Percentiles rank a stretch among this genome's conserved stretches.
Conservation (phyloP, 139 green algal genomes). For the Diplosphaera chodatii region DNA sequence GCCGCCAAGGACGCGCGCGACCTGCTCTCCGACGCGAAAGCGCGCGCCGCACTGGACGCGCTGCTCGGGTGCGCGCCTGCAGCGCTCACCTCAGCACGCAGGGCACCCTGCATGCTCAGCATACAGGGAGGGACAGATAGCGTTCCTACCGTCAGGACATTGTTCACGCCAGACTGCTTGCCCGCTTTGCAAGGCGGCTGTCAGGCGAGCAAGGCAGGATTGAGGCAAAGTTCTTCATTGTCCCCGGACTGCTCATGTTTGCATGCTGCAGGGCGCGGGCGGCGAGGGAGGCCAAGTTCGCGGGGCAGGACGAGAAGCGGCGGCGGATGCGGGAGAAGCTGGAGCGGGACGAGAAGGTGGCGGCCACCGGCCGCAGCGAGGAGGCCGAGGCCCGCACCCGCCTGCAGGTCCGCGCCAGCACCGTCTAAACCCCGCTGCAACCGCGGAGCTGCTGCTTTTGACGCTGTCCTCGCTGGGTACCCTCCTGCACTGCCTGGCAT, state of each 20-base stretch:
- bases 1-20: conserved; percentile 79
- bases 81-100: too few species aligned
- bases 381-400: conserved; percentile 26
- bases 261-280: conserved; percentile 37
- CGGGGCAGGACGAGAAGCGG: conserved; percentile 58
- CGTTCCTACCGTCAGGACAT: too few species aligned
- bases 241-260: too few species aligned
- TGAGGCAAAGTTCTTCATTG: too few species aligned
- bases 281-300: conserved; percentile 25
- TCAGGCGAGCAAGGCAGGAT: too few species aligned
- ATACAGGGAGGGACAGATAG: too few species aligned
- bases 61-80: conserved; percentile 53
- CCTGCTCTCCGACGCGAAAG: conserved; percentile 61
- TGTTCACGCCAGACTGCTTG: too few species aligned
- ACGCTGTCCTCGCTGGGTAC: too few species aligned
- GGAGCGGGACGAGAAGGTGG: conserved; percentile 49
- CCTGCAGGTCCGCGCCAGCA: not conserved
- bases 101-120: not conserved
- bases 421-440: too few species aligned
- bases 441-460: too few species aligned
- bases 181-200: not conserved
- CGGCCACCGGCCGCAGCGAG: conserved; percentile 26
- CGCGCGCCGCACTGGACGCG: conserved; percentile 61
- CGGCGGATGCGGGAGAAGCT: conserved; percentile 72
- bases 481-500: too few species aligned